These are phyloP conservation scores for Inga oerstediana DNA, from an alignment of 306 rosid genomes.

Conservation along the genomic window DNA sequence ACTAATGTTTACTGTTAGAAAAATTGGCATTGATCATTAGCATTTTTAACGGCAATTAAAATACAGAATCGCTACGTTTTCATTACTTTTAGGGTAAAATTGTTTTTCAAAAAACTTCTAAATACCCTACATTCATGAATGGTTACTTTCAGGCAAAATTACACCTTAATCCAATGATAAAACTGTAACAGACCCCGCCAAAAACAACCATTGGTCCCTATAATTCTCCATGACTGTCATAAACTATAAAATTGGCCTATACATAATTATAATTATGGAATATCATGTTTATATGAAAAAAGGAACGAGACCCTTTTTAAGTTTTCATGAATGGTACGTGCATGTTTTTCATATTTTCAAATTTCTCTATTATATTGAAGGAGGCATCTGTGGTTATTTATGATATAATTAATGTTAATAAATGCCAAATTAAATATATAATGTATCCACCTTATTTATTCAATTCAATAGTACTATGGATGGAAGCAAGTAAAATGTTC, in stretches of 20 bases:
- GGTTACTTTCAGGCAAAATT: no score
- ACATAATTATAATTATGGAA: neutral
- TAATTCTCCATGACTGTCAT: neutral
- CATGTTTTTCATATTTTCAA: neutral
- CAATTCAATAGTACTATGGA: neutral
- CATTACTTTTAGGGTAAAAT: no score
- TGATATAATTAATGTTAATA: neutral
- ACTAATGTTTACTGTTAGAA: no score
- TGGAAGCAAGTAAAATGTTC: neutral
- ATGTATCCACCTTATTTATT: neutral
- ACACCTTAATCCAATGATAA: no score
- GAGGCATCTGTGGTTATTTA: neutral
- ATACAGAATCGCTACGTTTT: no score
- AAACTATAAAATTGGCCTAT: neutral
- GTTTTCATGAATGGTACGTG: neutral
- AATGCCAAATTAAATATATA: neutral
- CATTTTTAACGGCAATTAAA: no score
- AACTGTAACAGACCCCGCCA: neutral
- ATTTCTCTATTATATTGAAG: neutral
- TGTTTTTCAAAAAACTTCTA: no score
- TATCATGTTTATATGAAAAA: neutral
- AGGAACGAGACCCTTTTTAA: neutral
- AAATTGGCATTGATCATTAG: accelerated
- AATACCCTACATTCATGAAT: no score
- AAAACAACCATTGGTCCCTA: neutral